Percentiles rank a stretch among this genome's conserved stretches.
phyloP scores from a whole-genome alignment of 2,329 filamentous ascomycete genomes.

The Cladosporium sp. region DNA sequence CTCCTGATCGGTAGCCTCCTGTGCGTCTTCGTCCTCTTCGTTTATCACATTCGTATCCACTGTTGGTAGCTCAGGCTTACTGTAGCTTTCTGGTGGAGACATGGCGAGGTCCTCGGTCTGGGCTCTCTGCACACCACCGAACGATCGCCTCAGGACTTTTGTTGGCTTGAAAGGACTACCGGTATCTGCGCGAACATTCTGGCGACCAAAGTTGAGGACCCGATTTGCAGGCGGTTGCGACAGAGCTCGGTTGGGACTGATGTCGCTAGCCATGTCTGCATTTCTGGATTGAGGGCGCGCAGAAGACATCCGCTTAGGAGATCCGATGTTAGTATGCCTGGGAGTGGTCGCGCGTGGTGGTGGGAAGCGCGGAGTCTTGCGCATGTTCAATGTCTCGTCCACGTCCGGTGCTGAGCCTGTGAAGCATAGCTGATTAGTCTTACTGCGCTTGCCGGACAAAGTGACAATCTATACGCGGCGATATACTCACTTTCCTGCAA shows the following conservation, averaged over 20 bases:
- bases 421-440: constrained; percentile 1
- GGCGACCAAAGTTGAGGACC: constrained; percentile 34
- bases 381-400: constrained; percentile 41
- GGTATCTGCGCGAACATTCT: constrained; percentile 31
- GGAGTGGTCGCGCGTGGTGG: constrained; percentile 59
- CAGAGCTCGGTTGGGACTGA: constrained; percentile 15
- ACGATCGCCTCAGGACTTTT: constrained; percentile 30
- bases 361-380: constrained; percentile 50
- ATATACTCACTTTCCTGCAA: constrained; percentile 59
- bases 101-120: constrained; percentile 21
- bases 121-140: constrained; percentile 21
- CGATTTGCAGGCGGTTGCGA: constrained; percentile 34
- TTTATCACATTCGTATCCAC: constrained; percentile 3
- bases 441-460: no score
- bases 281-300: constrained; percentile 53
- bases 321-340: constrained; percentile 61
- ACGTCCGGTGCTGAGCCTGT: constrained; percentile 54
- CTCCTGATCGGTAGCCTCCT: constrained; percentile 3
- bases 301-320: constrained; percentile 62
- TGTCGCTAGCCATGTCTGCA: not conserved
- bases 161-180: constrained; percentile 37
- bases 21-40: not conserved
- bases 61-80: constrained; percentile 14
- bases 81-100: not conserved
- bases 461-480: not conserved